Evolutionary conservation across 306 rosid species (phyloP), one percentile per base, ranked within the genome.

Genomic region (Medicago ruthenica): DNA sequence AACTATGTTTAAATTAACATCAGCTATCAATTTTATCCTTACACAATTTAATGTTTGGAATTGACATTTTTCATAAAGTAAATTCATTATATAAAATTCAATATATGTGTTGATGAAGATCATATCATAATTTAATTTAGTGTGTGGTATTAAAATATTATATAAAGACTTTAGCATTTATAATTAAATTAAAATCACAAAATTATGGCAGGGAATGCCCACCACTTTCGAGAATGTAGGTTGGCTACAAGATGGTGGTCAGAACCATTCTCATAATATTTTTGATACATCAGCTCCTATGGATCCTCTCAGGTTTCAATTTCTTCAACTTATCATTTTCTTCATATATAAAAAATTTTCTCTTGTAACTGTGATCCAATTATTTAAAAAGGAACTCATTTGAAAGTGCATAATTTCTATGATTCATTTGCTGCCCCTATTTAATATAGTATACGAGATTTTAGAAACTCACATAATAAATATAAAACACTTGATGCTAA

Each of bases 191-290:
- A 34, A 1, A 70, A 50, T 18, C 41, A 15, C 66, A 58, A 69
- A 72, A 60, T 40, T 57, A 48, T 84, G 61, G 70, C 77, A 88
- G 79, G 91, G 87, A 22, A 81, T 83, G 41, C 80, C 90, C 0
- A 59, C 88, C 18, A 77, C 89, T 31, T 85, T 84, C 18, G 97
- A 89, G 54, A 84, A 76, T 5, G 90, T 83, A 8, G 75, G 83
- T 39, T 91, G 97, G 97, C 54, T 89, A 79, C 89, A 83, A 3
- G 88, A 88, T 73, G 81, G 76, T 16, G 73, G 45, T 14, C 90
- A 87, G 48, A 86, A 55, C 75, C 89, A 84, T 70, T 40, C 75
- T 11, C 87, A 91, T 17, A 80, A 91, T n/a, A 80, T 89, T 0
- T 89, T 86, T 61, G 91, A 87, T 31, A 21, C 86, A 20, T 80